Evolutionary conservation across 2,329 filamentous ascomycete genomes (phyloP), one percentile per base, ranked within the genome.

Genomic region (Calonectria henricotiae): DNA sequence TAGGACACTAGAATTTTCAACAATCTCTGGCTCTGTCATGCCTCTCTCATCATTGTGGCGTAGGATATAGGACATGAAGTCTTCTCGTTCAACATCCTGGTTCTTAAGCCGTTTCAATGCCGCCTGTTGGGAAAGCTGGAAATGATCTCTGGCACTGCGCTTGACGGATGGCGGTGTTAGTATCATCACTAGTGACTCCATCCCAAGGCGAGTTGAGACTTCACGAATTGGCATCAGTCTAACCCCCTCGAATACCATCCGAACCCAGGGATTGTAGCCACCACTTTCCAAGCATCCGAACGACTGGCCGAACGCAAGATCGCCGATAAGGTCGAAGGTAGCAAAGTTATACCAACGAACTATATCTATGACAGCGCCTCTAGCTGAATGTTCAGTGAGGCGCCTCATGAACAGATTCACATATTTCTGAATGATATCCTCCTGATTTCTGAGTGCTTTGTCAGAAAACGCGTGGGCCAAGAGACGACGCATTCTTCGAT

Each of bases 11-110:
- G 51, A 12, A 23, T 39, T 58, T 23, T 58, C 51, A 37, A 58
- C 13, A 11, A 58, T 58, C n/a, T 58, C 51, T 6, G 12, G 20
- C 20, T 58, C 51, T 27, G 51, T 9, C 51, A 58, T 58, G 4
- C 51, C 32, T 39, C 51, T 58, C 6, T 58, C 51, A 11, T 58
- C 51, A 13, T 58, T 58, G n/a, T 58, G 23, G 20, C 51, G 51
- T 1, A 58, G 51, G 13, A 58, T 39, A n/a, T 58, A 58, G 13
- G 51, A 58, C 35, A 27, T 25, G 20, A 58, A 58, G 8, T 58
- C 51, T 35, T 58, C 51, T 25, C 51, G 20, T 25, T 58, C 35
- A 3, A 17, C 25, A 9, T 58, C 13, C 37, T 58, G 5, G 11
- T 5, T 39, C 25, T 25, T 39, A 20, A 58, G 51, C 15, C 51